Base-by-base conservation (phyloP, 805 yeast species). In the Candida gorgasii region DNA sequence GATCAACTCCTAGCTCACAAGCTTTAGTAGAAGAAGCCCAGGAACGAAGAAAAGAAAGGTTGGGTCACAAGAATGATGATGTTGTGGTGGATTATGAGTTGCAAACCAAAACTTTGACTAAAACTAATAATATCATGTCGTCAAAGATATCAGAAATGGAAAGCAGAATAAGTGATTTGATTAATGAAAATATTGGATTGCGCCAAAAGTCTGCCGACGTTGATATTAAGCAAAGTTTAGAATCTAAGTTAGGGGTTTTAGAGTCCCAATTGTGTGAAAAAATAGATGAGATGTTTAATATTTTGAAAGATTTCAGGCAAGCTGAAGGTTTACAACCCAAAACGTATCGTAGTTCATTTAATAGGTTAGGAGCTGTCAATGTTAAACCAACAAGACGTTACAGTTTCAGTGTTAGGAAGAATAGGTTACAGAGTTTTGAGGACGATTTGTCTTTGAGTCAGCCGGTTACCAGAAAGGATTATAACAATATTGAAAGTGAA, bases 81-180 rank as follows among this genome's bases (percentile, higher is more conserved):
- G 32, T 8, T 8, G 30, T 17, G 8, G 15, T 15, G 2, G 23
- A 36, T 12, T 31, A 29, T 23, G 41, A 31, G 11, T 28, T 42
- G 14, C 41, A 47, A 16, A 84, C 84, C 58, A 69, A 68, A 40
- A 72, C 75, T n/a, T 59, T 85, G 19, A 87, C 87, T 1, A 77
- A 72, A 47, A 76, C 73, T 38, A 82, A 80, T 55, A 73, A 84
- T 2, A 56, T 69, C 16, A 62, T 83, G 55, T 66, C 75, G 69
- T 56, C 72, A 28, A 76, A 69, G 48, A 65, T 84, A 18, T 59
- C 73, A 3, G 78, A 73, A 20, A 57, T 85, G 56, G 88, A 83
- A 56, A 55, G 61, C 9, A 74, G 69, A 44, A 56, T 81, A 17
- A 64, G 72, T 16, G 78, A 73, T 14, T 57, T 80, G 50, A 69